Base-by-base conservation (phyloP, 108 stramenopile species). In the Pseudonitzschia delicatissima region DNA sequence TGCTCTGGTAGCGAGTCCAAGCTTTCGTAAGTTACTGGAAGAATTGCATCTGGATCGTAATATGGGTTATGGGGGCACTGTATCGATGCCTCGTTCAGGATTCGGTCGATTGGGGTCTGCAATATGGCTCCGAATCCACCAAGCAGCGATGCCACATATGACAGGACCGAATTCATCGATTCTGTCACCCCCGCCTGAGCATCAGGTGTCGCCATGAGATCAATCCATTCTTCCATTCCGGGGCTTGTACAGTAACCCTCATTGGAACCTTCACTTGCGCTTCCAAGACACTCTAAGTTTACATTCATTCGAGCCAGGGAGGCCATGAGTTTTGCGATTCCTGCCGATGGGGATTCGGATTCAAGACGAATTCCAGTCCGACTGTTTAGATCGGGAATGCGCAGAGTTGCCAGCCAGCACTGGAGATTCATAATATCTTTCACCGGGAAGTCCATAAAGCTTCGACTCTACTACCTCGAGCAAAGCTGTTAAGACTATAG, bases 331-430 rank as follows among this genome's bases (percentile, higher is more conserved):
- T 83, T 39, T 59, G 64, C 49, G 9, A 92, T 18, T 11, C 64
- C 73, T 18, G 81, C 55, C 42, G 77, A 74, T 12, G 65, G 59
- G 26, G 76, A 67, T 48, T 27, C 44, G 13, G 57, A 44, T 12
- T 65, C 77, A 18, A 51, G 9, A 23, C 82, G 65, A 26, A 86
- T 57, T n/a, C 91, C 91, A 39, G 64, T 64, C 15, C 15, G 40
- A 42, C 72, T 68, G 45, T 87, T 74, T 4, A 88, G 77, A 2
- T 55, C 34, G 8, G 87, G 86, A 4, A 80, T 63, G 4, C 76
- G 81, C 1, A 90, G 64, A n/a, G 82, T 90, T 37, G 88, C 78
- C 21, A 93, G 62, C 88, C 88, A 93, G 60, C 91, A 93, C 33
- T 88, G 51, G 5, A 81, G 3, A 61, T 93, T 82, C 37, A 75